Conservation (phyloP, 768 basidiomycete species). For the Astraeus odoratus region DNA sequence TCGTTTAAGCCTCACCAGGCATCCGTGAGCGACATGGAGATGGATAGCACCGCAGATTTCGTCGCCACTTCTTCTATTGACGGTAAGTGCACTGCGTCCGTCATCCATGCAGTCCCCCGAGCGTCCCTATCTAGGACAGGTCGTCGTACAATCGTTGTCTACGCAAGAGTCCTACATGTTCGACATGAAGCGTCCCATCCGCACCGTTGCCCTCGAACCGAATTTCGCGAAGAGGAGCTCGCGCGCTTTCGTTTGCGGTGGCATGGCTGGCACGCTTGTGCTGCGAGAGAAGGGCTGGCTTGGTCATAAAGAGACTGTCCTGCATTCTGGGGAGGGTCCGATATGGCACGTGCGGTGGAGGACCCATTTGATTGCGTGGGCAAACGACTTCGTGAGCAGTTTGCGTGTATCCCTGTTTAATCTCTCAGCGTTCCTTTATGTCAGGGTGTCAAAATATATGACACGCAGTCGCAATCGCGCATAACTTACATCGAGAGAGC, state of each 20-base stretch:
- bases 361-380: conserved; percentile 88
- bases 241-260: conserved; percentile 84
- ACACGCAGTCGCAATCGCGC: conserved; percentile 66
- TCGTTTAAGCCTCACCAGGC: conserved; percentile 89
- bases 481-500: conserved; percentile 85
- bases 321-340: conserved; percentile 86
- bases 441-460: conserved; percentile 93
- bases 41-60: conserved; percentile 83
- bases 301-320: conserved; percentile 81
- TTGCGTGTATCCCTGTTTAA: not conserved
- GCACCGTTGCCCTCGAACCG: conserved; percentile 85
- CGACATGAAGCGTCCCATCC: conserved; percentile 89
- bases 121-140: conserved; percentile 61
- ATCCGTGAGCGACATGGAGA: conserved; percentile 74
- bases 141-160: conserved; percentile 77
- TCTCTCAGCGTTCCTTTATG: not conserved
- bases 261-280: conserved; percentile 82
- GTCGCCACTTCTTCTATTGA: conserved; percentile 91
- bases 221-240: conserved; percentile 74
- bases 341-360: conserved; percentile 92
- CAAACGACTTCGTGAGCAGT: conserved; percentile 73
- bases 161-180: conserved; percentile 77
- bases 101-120: conserved; percentile 61
- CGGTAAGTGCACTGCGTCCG: conserved; percentile 81
- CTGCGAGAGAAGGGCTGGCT: conserved; percentile 95